Percentiles rank a stretch among this genome's conserved stretches.
These are phyloP conservation scores for Ilyonectria destructans DNA, from an alignment of 2,329 filamentous ascomycete species.

Conservation along the genomic window DNA sequence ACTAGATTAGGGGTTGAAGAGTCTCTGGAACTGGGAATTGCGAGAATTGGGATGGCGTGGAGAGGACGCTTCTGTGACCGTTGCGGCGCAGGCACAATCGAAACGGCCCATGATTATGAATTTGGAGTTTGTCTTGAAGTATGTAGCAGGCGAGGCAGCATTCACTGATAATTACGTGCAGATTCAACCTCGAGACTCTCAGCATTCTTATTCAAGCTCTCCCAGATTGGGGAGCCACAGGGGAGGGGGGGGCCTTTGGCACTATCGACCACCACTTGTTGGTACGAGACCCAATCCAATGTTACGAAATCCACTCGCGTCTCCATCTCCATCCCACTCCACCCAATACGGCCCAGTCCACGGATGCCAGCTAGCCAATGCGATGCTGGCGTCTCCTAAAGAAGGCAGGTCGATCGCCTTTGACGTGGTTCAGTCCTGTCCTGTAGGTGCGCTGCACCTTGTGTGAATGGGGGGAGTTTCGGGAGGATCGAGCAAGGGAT, in stretches of 20 bases:
- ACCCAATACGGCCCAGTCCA: constrained; percentile 11
- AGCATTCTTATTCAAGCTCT: neutral
- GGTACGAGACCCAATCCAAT: constrained; percentile 24
- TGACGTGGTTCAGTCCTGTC: constrained; percentile 7
- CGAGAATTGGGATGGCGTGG: neutral
- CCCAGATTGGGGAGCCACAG: neutral
- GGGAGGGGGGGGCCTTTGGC: constrained; percentile 17
- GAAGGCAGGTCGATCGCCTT: constrained; percentile 20
- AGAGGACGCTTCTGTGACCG: neutral
- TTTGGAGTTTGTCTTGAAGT: neutral
- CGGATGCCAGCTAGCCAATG: constrained; percentile 23
- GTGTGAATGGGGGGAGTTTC: neutral
- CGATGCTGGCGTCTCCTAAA: constrained; percentile 14
- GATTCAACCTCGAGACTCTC: neutral
- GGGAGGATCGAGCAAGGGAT: constrained; percentile 6
- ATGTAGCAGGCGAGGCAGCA: neutral
- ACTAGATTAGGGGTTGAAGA: constrained; percentile 9
- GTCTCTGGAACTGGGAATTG: neutral
- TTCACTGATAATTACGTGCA: neutral
- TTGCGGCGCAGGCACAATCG: neutral
- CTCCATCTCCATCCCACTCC: constrained; percentile 19
- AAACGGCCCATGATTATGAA: neutral
- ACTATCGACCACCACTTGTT: constrained; percentile 19
- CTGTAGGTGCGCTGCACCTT: neutral
- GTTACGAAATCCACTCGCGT: constrained; percentile 8